Evolutionary conservation across 2,329 filamentous ascomycete genomes (phyloP), one percentile per base, ranked within the genome.

Genomic region (Aspergillus terreus): DNA sequence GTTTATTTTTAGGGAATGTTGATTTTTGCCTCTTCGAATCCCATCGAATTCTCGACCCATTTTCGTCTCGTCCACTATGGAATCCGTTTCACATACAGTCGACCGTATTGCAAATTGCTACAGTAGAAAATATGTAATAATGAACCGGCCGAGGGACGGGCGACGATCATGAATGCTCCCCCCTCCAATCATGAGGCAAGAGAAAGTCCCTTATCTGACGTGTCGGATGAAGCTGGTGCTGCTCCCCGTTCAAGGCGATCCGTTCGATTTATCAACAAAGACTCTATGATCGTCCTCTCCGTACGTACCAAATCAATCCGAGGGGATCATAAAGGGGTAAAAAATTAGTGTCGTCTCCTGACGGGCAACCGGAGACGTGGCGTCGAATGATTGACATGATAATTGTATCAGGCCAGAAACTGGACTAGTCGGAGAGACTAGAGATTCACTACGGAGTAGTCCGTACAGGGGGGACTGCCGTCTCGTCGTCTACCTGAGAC

Each of bases 361-460:
- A 38, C 19, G 14, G 21, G 21, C 17, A 33, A 35, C 23, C 12
- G 23, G 33, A 23, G 35, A 50, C 38, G 49, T 51, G 49, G 49
- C 49, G 44, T 44, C 14, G 38, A 47, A 46, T 46, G 35, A 51
- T 46, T 51, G 44, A 51, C 44, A 42, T 33, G 43, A 46, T 25
- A 33, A n/a, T 47, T 38, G 27, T 30, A 25, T 36, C 19, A 19
- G 44, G 30, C 9, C 35, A n/a, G 14, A 38, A 38, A n/a, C 35
- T 4, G 35, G 35, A 38, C 35, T 38, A n/a, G 35, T 38, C 12
- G 1, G 10, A 9, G 27, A 30, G 27, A 30, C 27, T 30, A 30
- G 27, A 4, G 35, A 38, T 38, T 38, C 35, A 38, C 35, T 19
- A 19, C 19, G 19, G 19, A 19, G 19, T 3, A 19, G 3, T 19